Conservation (phyloP, 1,139 yeast genomes). For the Arxiozyma slooffiae region DNA sequence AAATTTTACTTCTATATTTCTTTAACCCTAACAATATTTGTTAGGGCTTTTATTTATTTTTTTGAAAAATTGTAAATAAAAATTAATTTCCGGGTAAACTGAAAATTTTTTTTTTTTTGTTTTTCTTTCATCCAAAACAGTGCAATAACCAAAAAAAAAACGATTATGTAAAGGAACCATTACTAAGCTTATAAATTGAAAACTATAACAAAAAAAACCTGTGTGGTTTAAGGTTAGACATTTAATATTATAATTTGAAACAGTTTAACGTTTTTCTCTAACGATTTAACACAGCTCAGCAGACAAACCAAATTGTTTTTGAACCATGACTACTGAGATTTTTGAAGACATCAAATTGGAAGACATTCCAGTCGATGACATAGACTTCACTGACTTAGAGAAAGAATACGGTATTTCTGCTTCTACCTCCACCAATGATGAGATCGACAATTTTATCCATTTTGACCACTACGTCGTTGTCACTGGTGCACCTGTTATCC, state of each 20-base stretch:
- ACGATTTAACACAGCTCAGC: not conserved
- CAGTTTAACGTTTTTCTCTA: too few species aligned
- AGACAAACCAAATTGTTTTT: not conserved
- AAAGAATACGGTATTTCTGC: constrained; percentile 53
- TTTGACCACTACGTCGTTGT: constrained; percentile 76
- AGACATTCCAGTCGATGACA: constrained; percentile 48
- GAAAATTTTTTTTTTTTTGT: not conserved
- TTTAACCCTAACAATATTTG: too few species aligned
- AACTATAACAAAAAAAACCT: too few species aligned
- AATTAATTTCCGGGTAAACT: not conserved
- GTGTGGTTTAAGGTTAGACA: too few species aligned
- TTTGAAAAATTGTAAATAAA: too few species aligned
- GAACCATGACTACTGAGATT: constrained; percentile 11
- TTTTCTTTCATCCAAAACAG: not conserved
- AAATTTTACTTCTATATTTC: not conserved
- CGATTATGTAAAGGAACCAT: not conserved
- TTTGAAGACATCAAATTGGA: constrained; percentile 29
- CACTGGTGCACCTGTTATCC: constrained; percentile 94
- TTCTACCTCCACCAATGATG: constrained; percentile 1
- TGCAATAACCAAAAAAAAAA: not conserved
- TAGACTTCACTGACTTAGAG: constrained; percentile 86
- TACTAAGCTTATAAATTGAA: too few species aligned
- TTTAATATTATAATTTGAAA: too few species aligned
- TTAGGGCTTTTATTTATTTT: not conserved
- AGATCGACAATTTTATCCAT: constrained; percentile 39